Evolutionary conservation across 345 rosid species (phyloP), one percentile per base, ranked within the genome.

Genomic region (Nasturtium officinale): DNA sequence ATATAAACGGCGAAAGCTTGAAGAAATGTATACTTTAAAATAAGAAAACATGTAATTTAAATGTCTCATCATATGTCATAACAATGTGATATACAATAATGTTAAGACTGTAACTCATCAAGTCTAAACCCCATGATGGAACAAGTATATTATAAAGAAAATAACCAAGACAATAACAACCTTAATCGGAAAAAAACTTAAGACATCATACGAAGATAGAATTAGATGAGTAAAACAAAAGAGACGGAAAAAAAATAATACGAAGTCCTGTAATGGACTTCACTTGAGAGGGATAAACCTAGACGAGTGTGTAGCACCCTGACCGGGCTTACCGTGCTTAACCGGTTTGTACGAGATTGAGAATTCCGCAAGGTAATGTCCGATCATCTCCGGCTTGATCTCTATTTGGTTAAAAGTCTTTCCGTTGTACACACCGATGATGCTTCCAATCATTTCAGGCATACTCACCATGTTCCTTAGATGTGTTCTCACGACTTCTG

Each of bases 271-370:
- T 16, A 30, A 56, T 56, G 61, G 15, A 13, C 56, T 63, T 86
- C 82, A 86, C 77, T 87, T 89, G 42, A 89, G 89, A 57, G 91
- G 91, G 72, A 89, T 89, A 79, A 89, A 89, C 87, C 94, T 85
- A 30, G 94, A 89, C 11, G 91, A 89, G 60, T 87, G 83, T 67
- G 94, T 89, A 38, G 91, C 94, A 80, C 94, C 91, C 33, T 81
- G 74, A 75, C 94, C 91, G 8, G 89, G 94, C 64, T 83, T 85
- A 26, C 91, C 88, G 32, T 89, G 94, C 86, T 82, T 86, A 18
- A 89, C 87, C 28, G 89, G 89, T 81, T 85, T 83, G 78, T 85
- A 85, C 0, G 81, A 55, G 79, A 85, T 85, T 3, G 87, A 83
- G 63, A 83, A 85, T 25, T 85, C 89, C 2, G 86, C 88, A 33